Evolutionary conservation across 176 grass and related monocot species (phyloP).

Genomic region (Musa acuminata): DNA sequence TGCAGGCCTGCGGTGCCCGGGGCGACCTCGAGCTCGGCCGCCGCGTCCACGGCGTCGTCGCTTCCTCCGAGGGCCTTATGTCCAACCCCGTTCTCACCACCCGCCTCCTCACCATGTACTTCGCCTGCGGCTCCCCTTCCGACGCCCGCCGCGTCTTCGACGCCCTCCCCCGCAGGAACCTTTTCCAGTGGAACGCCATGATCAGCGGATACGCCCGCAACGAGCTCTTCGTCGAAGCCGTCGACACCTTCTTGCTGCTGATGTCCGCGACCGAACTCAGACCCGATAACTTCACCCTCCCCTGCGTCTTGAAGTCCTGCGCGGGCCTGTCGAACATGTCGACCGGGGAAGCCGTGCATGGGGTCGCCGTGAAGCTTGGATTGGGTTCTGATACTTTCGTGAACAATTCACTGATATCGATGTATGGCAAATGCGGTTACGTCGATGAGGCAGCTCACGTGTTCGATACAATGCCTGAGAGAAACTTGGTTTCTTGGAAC

Average conservation of each 20-base stretch:
- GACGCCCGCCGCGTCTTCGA: slow-evolving; percentile 24
- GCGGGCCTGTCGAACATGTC: slow-evolving; percentile 19
- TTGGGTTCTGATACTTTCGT: slow-evolving; percentile 34
- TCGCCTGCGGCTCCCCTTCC: slow-evolving; percentile 20
- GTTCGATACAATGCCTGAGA: slow-evolving; percentile 30
- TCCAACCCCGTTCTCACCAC: slow-evolving; percentile 33
- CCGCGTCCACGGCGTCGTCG: slow-evolving; percentile 23
- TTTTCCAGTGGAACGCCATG: slow-evolving; percentile 52
- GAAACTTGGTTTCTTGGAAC: slow-evolving; percentile 71
- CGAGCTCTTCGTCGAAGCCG: slow-evolving; percentile 23
- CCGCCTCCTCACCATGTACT: slow-evolving; percentile 42
- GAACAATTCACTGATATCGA: slow-evolving; percentile 39
- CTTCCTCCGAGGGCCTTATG: slow-evolving; percentile 13
- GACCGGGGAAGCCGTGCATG: slow-evolving; percentile 33
- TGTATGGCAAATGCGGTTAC: slow-evolving; percentile 48
- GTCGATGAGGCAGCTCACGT: slow-evolving; percentile 28
- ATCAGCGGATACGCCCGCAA: slow-evolving; percentile 29
- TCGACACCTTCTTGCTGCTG: slow-evolving; percentile 28
- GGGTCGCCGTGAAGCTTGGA: slow-evolving; percentile 35
- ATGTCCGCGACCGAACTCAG: slow-evolving; percentile 16
- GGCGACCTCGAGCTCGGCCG: slow-evolving; percentile 20
- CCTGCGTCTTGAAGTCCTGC: slow-evolving; percentile 38
- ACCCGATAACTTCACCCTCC: slow-evolving; percentile 39
- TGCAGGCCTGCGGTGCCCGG: slow-evolving; percentile 20
- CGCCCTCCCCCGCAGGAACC: slow-evolving; percentile 14